Evolutionary conservation across 768 basidiomycete genomes (phyloP), one percentile per base, ranked within the genome.

Genomic region (Lentinus brumalis): DNA sequence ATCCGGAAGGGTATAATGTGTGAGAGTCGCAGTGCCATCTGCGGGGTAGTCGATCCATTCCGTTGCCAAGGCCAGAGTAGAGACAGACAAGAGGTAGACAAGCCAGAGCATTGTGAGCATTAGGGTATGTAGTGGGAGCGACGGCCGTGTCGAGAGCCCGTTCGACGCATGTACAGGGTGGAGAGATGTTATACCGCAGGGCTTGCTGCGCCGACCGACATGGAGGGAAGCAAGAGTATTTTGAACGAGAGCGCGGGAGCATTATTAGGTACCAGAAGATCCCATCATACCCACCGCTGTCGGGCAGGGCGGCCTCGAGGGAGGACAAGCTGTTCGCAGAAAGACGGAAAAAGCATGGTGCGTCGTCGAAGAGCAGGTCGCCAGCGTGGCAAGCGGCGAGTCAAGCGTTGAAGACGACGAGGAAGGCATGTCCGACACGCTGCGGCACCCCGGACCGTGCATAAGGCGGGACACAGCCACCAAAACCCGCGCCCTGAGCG

Each of bases 21-120:
- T 91, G 77, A 94, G 78, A 12, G 90, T 90, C 15, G 91, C 92
- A 42, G 78, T 76, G 38, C 92, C 90, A 51, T 76, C 70, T 10
- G 78, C 45, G 16, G 87, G 78, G 69, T 91, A 90, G 63, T 84
- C 73, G 29, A 91, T 87, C 89, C 89, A 91, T 30, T 77, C 66
- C 57, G 74, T 67, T n/a, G 59, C 64, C 38, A 50, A 47, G 18
- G 57, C 61, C 31, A 53, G 46, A 56, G 60, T 26, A 26, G 71
- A 47, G 8, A 16, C 32, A 53, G 61, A 71, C 65, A 71, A 69
- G 60, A 57, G 70, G 68, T 50, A 73, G 68, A 50, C 67, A 47
- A 63, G 54, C 35, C 21, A 60, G 53, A 58, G 15, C n/a, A 57
- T 18, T 21, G 40, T 52, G 54, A 56, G 51, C 59, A 15, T 41